phyloP scores from a whole-genome alignment of 805 yeast species.

The Candida germanica region DNA sequence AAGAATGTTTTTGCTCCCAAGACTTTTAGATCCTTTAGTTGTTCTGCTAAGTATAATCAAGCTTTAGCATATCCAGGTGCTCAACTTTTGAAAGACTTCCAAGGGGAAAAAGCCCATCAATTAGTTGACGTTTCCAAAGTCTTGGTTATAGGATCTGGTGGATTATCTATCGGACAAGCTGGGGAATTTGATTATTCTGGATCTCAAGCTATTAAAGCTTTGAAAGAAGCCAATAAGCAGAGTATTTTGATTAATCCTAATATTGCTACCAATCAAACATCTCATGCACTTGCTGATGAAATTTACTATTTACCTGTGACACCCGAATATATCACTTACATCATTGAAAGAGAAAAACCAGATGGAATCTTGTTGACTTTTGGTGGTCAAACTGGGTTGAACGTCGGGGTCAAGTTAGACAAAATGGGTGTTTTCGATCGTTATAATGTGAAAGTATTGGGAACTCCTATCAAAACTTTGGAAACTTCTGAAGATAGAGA shows the following conservation, averaged over 20 bases:
- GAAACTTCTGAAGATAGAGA: slow-evolving; percentile 99
- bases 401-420: slow-evolving; percentile 91
- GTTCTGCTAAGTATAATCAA: background rate
- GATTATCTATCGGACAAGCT: slow-evolving; percentile 97
- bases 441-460: slow-evolving; percentile 90
- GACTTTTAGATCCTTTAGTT: background rate
- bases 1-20: background rate
- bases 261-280: slow-evolving; percentile 97
- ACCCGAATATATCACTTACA: slow-evolving; percentile 93
- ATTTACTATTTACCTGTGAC: slow-evolving; percentile 98
- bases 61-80: slow-evolving; percentile 53
- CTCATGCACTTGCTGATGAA: slow-evolving; percentile 96
- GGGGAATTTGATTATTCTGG: slow-evolving; percentile 99
- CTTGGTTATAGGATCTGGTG: slow-evolving; percentile 95
- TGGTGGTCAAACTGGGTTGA: slow-evolving; percentile 98
- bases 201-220: slow-evolving; percentile 97
- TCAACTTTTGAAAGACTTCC: slow-evolving; percentile 53
- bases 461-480: slow-evolving; percentile 94
- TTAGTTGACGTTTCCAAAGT: slow-evolving; percentile 86
- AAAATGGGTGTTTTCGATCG: slow-evolving; percentile 91
- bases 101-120: slow-evolving; percentile 52
- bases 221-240: slow-evolving; percentile 87
- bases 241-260: slow-evolving; percentile 94
- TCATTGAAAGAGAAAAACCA: slow-evolving; percentile 90
- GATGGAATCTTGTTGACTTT: slow-evolving; percentile 96